Evolutionary conservation across 2,329 filamentous ascomycete genomes (phyloP).

Genomic region (Phialocephala subalpina): DNA sequence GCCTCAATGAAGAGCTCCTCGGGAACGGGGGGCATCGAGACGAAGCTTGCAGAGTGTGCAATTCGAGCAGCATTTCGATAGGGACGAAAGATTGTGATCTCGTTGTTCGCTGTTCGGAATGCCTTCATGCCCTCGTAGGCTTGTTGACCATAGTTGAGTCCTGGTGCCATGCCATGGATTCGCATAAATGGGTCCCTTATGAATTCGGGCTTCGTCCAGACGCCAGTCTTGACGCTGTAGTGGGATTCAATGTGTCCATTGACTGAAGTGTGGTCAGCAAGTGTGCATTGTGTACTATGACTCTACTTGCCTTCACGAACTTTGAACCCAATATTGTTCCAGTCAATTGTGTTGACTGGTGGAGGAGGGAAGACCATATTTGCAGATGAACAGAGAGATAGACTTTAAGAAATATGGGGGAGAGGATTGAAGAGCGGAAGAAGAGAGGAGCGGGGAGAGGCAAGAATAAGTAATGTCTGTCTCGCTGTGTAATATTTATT

Average conservation of each 20-base stretch:
- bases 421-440: conserved; percentile 5
- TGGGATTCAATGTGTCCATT: conserved; percentile 93
- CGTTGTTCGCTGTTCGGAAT: conserved; percentile 78
- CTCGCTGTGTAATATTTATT: conserved; percentile 12
- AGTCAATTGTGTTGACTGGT: conserved; percentile 84
- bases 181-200: conserved; percentile 84
- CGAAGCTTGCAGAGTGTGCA: conserved; percentile 83
- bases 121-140: conserved; percentile 99
- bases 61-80: conserved; percentile 84
- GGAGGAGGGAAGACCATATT: conserved; percentile 74
- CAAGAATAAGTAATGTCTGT: neutral
- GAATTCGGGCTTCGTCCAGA: conserved; percentile 83
- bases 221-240: conserved; percentile 75
- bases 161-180: conserved; percentile 94
- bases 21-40: conserved; percentile 84
- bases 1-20: conserved; percentile 77
- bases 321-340: conserved; percentile 91
- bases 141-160: conserved; percentile 96
- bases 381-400: conserved; percentile 12
- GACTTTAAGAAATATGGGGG: neutral
- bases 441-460: neutral
- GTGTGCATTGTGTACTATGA: conserved; percentile 5
- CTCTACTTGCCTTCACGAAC: conserved; percentile 78
- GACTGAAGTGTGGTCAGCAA: conserved; percentile 59
- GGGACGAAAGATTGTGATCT: conserved; percentile 88